Conservation (phyloP, 73 alveolate species). For the Paramecium biaurelia region DNA sequence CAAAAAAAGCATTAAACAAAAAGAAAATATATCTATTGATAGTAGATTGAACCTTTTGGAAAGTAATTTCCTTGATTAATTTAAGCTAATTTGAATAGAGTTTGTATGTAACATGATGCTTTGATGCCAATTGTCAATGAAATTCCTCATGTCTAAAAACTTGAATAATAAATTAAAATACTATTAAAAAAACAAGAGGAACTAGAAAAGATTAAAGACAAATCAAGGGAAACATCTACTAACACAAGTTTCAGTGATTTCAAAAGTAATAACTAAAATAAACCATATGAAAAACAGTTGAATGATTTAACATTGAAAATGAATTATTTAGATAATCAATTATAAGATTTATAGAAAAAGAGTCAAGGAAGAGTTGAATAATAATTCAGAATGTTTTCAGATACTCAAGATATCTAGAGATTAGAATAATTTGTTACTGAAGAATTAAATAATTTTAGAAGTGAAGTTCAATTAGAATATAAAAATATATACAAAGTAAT, state of each 20-base stretch:
- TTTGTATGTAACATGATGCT: slow-evolving; percentile 36
- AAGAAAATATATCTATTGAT: not conserved
- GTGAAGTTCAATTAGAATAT: not conserved
- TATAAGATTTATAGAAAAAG: not conserved
- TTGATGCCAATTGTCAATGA: not conserved
- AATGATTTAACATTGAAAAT: not conserved
- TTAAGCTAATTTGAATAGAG: slow-evolving; percentile 31
- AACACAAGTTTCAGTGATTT: slow-evolving; percentile 47
- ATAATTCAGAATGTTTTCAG: not conserved
- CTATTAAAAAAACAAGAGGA: not conserved
- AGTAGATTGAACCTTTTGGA: slow-evolving; percentile 27
- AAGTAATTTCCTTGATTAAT: not conserved
- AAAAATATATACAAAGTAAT: slow-evolving; percentile 36
- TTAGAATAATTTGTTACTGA: not conserved
- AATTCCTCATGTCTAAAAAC: not conserved
- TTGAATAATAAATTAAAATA: not conserved
- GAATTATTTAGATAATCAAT: not conserved
- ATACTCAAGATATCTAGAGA: not conserved
- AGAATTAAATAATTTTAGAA: not conserved
- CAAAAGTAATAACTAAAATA: not conserved
- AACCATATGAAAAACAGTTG: slow-evolving; percentile 22
- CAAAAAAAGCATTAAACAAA: not conserved
- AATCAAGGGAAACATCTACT: slow-evolving; percentile 28
- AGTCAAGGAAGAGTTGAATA: not conserved
- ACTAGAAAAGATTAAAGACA: not conserved